Evolutionary conservation across 2,329 filamentous ascomycete genomes (phyloP).

Genomic region (Passalora sequoiae): DNA sequence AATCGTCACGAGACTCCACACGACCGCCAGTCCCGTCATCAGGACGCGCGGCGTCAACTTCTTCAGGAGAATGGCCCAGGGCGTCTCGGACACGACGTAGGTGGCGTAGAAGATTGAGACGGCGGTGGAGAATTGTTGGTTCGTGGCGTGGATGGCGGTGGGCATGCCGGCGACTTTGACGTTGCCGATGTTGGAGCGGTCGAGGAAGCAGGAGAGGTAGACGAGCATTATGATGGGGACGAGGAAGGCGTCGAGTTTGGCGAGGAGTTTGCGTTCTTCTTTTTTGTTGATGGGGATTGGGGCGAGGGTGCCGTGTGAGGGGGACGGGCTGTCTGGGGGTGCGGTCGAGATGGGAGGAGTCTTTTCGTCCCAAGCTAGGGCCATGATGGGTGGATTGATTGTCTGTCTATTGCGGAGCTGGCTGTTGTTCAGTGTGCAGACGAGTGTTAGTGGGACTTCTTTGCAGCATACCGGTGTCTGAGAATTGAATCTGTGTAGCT

Average conservation of each 20-base stretch:
- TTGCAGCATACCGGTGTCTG: too few relatives aligned
- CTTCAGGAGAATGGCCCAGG: conserved; percentile 19
- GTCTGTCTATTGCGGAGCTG: too few relatives aligned
- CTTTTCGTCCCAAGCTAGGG: background rate
- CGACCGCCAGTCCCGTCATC: conserved; percentile 24
- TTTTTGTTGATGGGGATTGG: conserved; percentile 37
- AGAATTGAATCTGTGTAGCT: too few relatives aligned
- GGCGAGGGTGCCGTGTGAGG: background rate
- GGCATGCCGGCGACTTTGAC: conserved; percentile 39
- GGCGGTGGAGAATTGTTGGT: conserved; percentile 43
- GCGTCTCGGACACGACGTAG: conserved; percentile 44
- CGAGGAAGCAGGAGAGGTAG: conserved; percentile 43
- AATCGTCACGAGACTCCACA: conserved; percentile 48
- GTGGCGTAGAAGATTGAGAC: conserved; percentile 48
- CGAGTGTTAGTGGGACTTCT: too few relatives aligned
- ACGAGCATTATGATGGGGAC: conserved; percentile 50
- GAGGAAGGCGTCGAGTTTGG: conserved; percentile 47
- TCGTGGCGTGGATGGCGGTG: conserved; percentile 40
- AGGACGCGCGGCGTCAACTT: conserved; percentile 3
- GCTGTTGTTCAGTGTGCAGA: too few relatives aligned
- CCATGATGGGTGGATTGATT: too few relatives aligned
- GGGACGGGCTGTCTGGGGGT: background rate
- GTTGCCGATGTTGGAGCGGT: conserved; percentile 44
- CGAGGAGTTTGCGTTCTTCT: conserved; percentile 44
- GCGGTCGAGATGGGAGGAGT: background rate